A percentile compares a stretch with the other conserved stretches of the same genome.
phyloP scores from a whole-genome alignment of 2,329 filamentous ascomycete genomes.

The Diaporthe nobilis region DNA sequence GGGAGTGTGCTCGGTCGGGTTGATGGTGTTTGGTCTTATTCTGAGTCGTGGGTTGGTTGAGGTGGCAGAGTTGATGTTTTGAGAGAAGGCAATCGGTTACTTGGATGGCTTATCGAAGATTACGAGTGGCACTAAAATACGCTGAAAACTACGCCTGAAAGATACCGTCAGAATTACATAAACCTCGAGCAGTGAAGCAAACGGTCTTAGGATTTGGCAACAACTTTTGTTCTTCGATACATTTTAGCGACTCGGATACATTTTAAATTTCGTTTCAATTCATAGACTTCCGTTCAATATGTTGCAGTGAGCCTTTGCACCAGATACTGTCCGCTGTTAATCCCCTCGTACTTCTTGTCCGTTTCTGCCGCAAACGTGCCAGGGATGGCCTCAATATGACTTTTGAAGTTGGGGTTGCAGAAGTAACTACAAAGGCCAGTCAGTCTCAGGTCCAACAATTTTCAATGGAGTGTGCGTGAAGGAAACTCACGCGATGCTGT shows the following conservation, averaged over 20 bases:
- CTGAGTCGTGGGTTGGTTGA: background rate
- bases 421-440: conserved; percentile 72
- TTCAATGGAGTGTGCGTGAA: too few relatives aligned
- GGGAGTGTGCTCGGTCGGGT: background rate
- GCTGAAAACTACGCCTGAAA: conserved; percentile 8
- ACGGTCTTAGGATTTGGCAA: background rate
- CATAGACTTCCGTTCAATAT: conserved; percentile 58
- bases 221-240: background rate
- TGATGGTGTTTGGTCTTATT: background rate
- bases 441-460: background rate
- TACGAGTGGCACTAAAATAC: background rate
- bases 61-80: background rate
- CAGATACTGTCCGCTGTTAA: conserved; percentile 87
- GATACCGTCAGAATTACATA: conserved; percentile 15
- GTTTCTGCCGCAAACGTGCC: conserved; percentile 76
- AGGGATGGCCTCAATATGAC: conserved; percentile 83
- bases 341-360: conserved; percentile 83
- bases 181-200: background rate
- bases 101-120: conserved; percentile 32
- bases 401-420: conserved; percentile 87
- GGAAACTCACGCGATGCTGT: conserved; percentile 81
- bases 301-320: conserved; percentile 84
- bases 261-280: background rate
- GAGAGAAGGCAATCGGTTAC: background rate
- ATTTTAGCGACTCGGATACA: background rate